These are phyloP conservation scores for Saccharomyces pastorianus DNA, from an alignment of 1,139 yeast genomes.

Conservation along the genomic window DNA sequence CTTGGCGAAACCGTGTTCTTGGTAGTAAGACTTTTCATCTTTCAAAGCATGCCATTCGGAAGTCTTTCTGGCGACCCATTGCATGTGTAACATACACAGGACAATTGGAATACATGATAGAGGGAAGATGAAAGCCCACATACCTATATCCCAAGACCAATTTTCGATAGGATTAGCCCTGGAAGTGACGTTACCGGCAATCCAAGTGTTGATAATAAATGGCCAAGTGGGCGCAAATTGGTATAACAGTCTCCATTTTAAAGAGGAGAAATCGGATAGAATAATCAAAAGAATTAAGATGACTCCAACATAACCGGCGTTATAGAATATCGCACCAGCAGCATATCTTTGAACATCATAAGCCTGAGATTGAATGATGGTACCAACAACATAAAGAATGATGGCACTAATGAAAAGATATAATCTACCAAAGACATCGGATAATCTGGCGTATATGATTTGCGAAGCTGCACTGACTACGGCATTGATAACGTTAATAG, in stretches of 20 bases:
- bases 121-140: conserved; percentile 69
- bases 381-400: conserved; percentile 59
- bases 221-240: too few species aligned
- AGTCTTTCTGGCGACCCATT: conserved; percentile 41
- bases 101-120: conserved; percentile 50
- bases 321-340: conserved; percentile 66
- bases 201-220: too few species aligned
- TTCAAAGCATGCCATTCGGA: conserved; percentile 32
- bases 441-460: conserved; percentile 58
- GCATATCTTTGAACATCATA: conserved; percentile 57
- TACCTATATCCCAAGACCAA: conserved; percentile 67
- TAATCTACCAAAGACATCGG: conserved; percentile 65
- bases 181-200: conserved; percentile 6
- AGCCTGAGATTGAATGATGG: conserved; percentile 63
- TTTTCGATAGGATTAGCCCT: conserved; percentile 3
- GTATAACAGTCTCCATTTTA: too few species aligned
- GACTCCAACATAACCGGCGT: conserved; percentile 62
- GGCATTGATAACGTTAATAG: conserved; percentile 53
- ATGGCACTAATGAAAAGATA: conserved; percentile 48
- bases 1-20: too few species aligned
- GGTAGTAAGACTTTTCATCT: conserved; percentile 7
- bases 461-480: conserved; percentile 69
- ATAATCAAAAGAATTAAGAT: conserved; percentile 45
- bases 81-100: conserved; percentile 32
- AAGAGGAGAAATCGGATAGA: too few species aligned